Conservation (phyloP, 179 eudicot species). For the Pouteria campechiana region DNA sequence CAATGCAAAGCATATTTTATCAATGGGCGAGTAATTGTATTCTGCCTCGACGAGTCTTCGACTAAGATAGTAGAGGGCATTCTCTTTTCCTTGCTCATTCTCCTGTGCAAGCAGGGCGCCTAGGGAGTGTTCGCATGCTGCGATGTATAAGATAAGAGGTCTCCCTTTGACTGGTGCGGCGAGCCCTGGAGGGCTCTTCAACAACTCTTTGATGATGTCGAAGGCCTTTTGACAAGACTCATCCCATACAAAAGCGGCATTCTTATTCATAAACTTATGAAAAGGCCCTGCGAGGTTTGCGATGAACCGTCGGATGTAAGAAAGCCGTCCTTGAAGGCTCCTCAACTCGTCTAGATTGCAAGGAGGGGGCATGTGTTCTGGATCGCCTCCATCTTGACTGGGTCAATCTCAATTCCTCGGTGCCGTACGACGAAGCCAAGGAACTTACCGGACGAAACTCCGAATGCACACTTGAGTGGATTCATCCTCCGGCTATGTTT, state of each 20-base stretch:
- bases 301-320: slow-evolving; percentile 3
- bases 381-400: neutral
- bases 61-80: neutral
- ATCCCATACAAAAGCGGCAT: slow-evolving; percentile 2
- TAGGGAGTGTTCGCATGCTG: neutral
- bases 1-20: neutral
- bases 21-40: neutral
- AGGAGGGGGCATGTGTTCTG: neutral
- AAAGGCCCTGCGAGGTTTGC: neutral
- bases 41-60: neutral
- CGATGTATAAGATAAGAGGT: neutral
- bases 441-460: slow-evolving; percentile 1
- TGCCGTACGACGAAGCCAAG: neutral
- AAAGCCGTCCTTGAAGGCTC: slow-evolving; percentile 1
- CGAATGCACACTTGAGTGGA: neutral
- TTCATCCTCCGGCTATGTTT: too few relatives aligned
- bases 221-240: neutral
- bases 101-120: slow-evolving; percentile 1
- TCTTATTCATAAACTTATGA: neutral
- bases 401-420: neutral
- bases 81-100: neutral
- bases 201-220: neutral
- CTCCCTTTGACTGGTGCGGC: neutral
- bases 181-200: neutral
- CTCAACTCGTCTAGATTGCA: neutral